phyloP scores from a whole-genome alignment of 345 rosid species.

The Chamaenerion angustifolium region DNA sequence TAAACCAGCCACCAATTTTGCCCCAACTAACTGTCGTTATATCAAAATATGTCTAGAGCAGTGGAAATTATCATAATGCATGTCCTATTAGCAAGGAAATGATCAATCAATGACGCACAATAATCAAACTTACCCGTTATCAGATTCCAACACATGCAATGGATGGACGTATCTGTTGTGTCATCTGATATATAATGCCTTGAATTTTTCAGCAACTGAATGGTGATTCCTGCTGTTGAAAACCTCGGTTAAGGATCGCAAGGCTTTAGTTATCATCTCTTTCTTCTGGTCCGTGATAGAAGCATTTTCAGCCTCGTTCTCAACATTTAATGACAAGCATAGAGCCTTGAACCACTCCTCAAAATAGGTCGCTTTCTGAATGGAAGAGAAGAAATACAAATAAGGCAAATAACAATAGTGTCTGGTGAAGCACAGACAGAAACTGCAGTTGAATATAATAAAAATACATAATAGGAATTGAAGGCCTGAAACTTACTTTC shows the following conservation, averaged over 20 bases:
- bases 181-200: no score
- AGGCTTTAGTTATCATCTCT: slow-evolving; percentile 54
- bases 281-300: slow-evolving; percentile 45
- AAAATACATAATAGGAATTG: background rate
- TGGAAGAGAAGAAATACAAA: background rate
- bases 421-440: slow-evolving; percentile 1
- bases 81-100: no score
- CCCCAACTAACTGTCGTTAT: no score
- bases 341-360: slow-evolving; percentile 82
- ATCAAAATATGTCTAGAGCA: no score
- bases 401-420: background rate
- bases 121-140: no score
- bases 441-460: background rate
- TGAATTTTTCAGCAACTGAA: slow-evolving; percentile 26
- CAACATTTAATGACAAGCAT: slow-evolving; percentile 29
- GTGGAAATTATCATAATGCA: no score
- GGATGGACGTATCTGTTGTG: no score
- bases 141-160: no score
- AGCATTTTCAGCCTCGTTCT: slow-evolving; percentile 16
- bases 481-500: slow-evolving; percentile 34
- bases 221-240: slow-evolving; percentile 21
- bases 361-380: slow-evolving; percentile 54
- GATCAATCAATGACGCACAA: no score
- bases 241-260: slow-evolving; percentile 36
- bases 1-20: no score